These are phyloP conservation scores for Fusarium stilboides DNA, from an alignment of 2,329 filamentous ascomycete genomes.

Conservation along the genomic window DNA sequence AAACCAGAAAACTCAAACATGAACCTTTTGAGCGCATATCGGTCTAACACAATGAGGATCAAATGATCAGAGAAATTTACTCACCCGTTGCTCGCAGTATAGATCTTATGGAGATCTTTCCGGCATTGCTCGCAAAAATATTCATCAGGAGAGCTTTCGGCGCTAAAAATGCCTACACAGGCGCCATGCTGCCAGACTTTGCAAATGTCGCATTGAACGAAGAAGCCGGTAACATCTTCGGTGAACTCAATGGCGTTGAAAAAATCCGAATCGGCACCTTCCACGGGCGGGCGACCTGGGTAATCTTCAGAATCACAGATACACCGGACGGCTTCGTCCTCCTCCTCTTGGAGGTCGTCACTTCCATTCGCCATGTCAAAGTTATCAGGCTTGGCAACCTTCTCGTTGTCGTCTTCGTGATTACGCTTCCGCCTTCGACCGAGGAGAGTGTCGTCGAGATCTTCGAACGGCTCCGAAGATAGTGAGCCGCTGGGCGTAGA, in stretches of 20 bases:
- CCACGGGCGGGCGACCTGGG: slow-evolving; percentile 82
- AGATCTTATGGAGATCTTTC: slow-evolving; percentile 90
- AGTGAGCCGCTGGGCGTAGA: slow-evolving; percentile 81
- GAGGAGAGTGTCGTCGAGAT: slow-evolving; percentile 79
- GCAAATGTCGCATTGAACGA: slow-evolving; percentile 97
- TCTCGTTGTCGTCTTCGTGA: slow-evolving; percentile 73
- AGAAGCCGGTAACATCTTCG: slow-evolving; percentile 93
- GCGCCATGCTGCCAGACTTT: slow-evolving; percentile 99
- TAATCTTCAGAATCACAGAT: slow-evolving; percentile 96
- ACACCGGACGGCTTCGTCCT: slow-evolving; percentile 96
- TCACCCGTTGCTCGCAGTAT: slow-evolving; percentile 87
- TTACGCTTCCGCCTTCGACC: slow-evolving; percentile 85
- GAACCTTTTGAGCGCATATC: neutral
- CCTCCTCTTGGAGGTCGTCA: slow-evolving; percentile 79
- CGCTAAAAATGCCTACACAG: slow-evolving; percentile 96
- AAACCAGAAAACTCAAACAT: neutral
- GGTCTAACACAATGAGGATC: neutral
- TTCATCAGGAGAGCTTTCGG: slow-evolving; percentile 92
- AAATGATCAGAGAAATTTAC: slow-evolving; percentile 53
- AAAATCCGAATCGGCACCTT: slow-evolving; percentile 71
- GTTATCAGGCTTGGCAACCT: slow-evolving; percentile 59
- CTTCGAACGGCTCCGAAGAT: slow-evolving; percentile 78
- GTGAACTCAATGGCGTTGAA: slow-evolving; percentile 75
- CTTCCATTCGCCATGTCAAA: slow-evolving; percentile 73
- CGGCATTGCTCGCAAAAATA: slow-evolving; percentile 98